Evolutionary conservation across 2,329 filamentous ascomycete genomes (phyloP).

Genomic region (Rutstroemia sydowiana): DNA sequence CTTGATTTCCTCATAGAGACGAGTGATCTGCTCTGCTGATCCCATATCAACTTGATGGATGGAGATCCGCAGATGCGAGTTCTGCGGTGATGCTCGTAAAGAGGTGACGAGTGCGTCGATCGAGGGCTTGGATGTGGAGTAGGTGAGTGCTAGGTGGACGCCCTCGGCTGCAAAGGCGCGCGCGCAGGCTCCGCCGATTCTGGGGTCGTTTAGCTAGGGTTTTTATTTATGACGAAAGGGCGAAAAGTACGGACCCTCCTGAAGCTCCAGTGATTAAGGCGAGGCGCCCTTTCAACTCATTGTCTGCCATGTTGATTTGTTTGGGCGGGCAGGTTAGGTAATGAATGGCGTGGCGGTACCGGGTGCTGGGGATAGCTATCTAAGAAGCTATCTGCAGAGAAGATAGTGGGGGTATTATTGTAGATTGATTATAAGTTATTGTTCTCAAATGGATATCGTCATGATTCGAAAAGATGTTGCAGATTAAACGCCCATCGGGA

Average conservation of each 20-base stretch:
- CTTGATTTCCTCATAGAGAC: conserved; percentile 48
- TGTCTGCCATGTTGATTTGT: conserved; percentile 26
- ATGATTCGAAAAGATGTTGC: too few relatives aligned
- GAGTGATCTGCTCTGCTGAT: conserved; percentile 43
- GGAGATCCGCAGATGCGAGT: conserved; percentile 36
- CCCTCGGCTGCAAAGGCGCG: conserved; percentile 45
- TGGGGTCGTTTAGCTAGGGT: conserved; percentile 24
- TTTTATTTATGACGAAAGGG: neutral
- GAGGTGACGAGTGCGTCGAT: conserved; percentile 37
- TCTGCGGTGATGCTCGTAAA: conserved; percentile 30
- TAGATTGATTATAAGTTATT: neutral
- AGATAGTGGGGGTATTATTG: neutral
- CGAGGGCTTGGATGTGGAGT: conserved; percentile 40
- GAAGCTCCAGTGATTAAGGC: conserved; percentile 55
- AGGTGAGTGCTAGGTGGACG: conserved; percentile 51
- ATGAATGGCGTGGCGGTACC: neutral
- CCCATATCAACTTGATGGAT: conserved; percentile 52
- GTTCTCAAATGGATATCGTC: neutral
- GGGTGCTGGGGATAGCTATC: neutral
- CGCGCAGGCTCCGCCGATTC: conserved; percentile 54
- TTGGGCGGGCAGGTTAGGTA: neutral
- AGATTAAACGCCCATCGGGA: too few relatives aligned
- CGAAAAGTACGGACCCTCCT: conserved; percentile 41
- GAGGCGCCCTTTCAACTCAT: conserved; percentile 43
- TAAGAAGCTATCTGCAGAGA: too few relatives aligned